Percentiles rank a stretch among this genome's conserved stretches.
These are phyloP conservation scores for Magnolia kwangsiensis DNA, from an alignment of 164 flowering plant species.

Conservation along the genomic window DNA sequence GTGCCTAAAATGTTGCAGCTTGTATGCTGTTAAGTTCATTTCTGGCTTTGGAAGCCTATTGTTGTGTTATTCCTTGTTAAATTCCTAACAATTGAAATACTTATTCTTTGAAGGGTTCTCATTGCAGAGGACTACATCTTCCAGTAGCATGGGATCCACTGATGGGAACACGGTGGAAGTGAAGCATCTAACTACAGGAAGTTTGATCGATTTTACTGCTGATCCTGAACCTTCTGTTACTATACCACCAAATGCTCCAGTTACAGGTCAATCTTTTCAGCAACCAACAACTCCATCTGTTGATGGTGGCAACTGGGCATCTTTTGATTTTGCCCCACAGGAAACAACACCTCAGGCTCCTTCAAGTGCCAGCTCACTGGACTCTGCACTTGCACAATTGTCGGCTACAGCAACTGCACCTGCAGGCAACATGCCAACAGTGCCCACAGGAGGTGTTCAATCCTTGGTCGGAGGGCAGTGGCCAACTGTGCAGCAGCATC, in stretches of 20 bases:
- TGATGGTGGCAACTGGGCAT: slow-evolving; percentile 77
- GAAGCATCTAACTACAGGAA: slow-evolving; percentile 48
- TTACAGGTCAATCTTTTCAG: slow-evolving; percentile 29
- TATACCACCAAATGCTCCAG: slow-evolving; percentile 26
- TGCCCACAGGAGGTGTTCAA: slow-evolving; percentile 20
- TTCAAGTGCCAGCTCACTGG: slow-evolving; percentile 44
- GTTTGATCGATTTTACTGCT: slow-evolving; percentile 87
- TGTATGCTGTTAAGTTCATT: neutral
- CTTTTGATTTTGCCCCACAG: slow-evolving; percentile 61
- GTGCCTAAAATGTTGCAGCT: neutral
- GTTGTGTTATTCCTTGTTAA: neutral
- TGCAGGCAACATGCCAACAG: slow-evolving; percentile 12
- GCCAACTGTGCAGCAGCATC: slow-evolving; percentile 40
- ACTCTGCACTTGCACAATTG: slow-evolving; percentile 55
- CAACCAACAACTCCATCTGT: slow-evolving; percentile 27
- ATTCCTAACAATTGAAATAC: neutral
- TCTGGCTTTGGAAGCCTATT: neutral
- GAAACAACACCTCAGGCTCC: slow-evolving; percentile 41
- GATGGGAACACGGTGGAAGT: slow-evolving; percentile 57
- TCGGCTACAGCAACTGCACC: slow-evolving; percentile 48
- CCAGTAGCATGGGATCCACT: slow-evolving; percentile 76
- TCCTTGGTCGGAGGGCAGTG: slow-evolving; percentile 41
- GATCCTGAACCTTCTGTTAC: slow-evolving; percentile 67
- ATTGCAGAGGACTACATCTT: slow-evolving; percentile 85
- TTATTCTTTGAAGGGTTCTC: neutral